Evolutionary conservation across 1,139 yeast species (phyloP).

Genomic region (Diutina catenulata): DNA sequence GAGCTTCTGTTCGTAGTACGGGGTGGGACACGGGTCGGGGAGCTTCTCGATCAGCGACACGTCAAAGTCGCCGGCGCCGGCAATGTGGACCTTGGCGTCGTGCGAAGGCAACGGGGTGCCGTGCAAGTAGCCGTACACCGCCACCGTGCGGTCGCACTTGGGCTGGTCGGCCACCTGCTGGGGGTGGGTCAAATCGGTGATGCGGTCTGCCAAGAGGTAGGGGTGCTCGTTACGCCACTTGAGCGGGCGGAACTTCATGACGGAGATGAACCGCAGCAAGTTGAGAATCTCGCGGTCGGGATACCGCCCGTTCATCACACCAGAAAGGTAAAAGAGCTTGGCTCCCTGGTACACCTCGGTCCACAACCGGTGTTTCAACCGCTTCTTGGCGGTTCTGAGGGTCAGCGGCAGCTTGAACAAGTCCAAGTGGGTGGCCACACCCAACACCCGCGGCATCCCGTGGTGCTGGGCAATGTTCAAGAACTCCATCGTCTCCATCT

Average conservation of each 20-base stretch:
- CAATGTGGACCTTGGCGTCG: constrained; percentile 81
- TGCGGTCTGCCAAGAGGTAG: constrained; percentile 79
- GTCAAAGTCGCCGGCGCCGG: constrained; percentile 88
- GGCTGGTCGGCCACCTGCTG: constrained; percentile 64
- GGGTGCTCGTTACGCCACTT: constrained; percentile 99
- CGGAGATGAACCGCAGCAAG: constrained; percentile 84
- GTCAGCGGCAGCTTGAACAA: constrained; percentile 85
- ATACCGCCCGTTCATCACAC: constrained; percentile 93
- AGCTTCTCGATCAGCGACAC: constrained; percentile 72
- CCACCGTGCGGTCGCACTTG: constrained; percentile 80
- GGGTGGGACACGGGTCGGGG: constrained; percentile 99
- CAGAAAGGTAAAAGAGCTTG: constrained; percentile 84
- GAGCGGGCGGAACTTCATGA: constrained; percentile 95
- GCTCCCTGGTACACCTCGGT: constrained; percentile 99
- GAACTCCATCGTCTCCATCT: constrained; percentile 99
- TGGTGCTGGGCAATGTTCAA: constrained; percentile 93
- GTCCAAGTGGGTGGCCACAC: constrained; percentile 93
- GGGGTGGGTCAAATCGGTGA: constrained; percentile 95
- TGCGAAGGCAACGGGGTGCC: constrained; percentile 75
- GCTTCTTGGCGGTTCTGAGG: constrained; percentile 81
- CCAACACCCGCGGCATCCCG: constrained; percentile 96
- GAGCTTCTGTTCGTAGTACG: constrained; percentile 73
- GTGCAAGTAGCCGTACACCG: constrained; percentile 87
- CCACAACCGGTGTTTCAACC: constrained; percentile 93
- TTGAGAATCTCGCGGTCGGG: constrained; percentile 95